Conservation (phyloP, 225 moss, liverwort and hornwort genomes). For the Rhytidiadelphus loreus region DNA sequence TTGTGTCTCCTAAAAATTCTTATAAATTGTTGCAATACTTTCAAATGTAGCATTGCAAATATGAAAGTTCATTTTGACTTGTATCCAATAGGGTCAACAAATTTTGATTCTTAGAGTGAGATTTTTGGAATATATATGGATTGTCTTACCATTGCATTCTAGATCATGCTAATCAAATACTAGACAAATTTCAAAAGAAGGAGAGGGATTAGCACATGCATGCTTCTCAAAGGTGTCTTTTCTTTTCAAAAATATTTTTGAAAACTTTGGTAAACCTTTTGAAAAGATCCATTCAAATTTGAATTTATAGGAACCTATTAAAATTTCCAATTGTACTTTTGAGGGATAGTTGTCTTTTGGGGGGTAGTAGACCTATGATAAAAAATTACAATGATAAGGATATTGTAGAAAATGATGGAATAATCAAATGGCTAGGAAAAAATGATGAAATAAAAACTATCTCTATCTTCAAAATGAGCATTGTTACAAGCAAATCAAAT, state of each 20-base stretch:
- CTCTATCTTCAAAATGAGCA: background rate
- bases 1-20: too few relatives aligned
- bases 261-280: background rate
- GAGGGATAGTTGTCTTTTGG: background rate
- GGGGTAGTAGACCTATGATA: background rate
- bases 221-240: rapidly evolving
- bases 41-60: too few relatives aligned
- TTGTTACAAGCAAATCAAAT: background rate
- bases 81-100: too few relatives aligned
- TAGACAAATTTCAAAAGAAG: background rate
- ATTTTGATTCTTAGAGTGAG: too few relatives aligned
- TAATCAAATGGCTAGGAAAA: background rate
- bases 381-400: background rate
- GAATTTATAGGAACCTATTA: background rate
- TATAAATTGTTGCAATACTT: too few relatives aligned
- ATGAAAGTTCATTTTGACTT: too few relatives aligned
- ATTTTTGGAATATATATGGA: too few relatives aligned
- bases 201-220: rapidly evolving
- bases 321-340: background rate
- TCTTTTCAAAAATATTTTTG: background rate
- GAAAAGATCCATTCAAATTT: background rate
- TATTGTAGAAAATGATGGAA: background rate
- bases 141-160: too few relatives aligned
- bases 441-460: background rate
- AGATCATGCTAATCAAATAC: background rate